Conservation (phyloP, 495 filamentous ascomycete species). For the Aspergillus leporis region DNA sequence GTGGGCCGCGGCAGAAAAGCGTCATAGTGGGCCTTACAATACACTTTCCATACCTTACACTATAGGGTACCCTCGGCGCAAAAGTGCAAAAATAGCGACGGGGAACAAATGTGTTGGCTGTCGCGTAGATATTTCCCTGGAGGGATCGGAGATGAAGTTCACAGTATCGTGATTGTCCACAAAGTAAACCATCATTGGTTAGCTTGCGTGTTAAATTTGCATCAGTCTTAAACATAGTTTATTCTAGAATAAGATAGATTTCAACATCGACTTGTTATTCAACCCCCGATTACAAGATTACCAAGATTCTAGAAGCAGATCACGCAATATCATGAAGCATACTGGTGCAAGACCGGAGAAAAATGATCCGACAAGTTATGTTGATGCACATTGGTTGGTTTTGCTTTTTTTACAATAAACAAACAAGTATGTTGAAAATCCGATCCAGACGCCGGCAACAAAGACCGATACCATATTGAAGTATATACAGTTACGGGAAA, state of each 20-base stretch:
- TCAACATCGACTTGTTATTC: neutral
- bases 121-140: slow-evolving; percentile 8
- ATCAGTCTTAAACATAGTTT: neutral
- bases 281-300: neutral
- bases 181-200: neutral
- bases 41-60: slow-evolving; percentile 24
- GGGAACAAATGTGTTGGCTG: neutral
- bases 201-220: neutral
- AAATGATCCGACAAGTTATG: slow-evolving; percentile 1
- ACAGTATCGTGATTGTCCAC: neutral
- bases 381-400: neutral
- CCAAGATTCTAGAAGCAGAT: slow-evolving; percentile 6
- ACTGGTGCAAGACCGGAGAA: neutral
- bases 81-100: neutral
- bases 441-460: neutral
- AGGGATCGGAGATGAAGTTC: neutral
- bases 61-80: slow-evolving; percentile 4
- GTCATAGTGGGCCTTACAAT: slow-evolving; percentile 24
- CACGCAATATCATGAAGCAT: slow-evolving; percentile 3
- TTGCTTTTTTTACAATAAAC: neutral
- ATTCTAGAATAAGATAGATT: neutral
- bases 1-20: slow-evolving; percentile 18
- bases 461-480: neutral
- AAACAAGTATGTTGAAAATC: neutral
- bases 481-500: neutral